A percentile compares a stretch with the other conserved stretches of the same genome.
phyloP scores from a whole-genome alignment of 352 stramenopile species.

The Peronospora belbahrii region DNA sequence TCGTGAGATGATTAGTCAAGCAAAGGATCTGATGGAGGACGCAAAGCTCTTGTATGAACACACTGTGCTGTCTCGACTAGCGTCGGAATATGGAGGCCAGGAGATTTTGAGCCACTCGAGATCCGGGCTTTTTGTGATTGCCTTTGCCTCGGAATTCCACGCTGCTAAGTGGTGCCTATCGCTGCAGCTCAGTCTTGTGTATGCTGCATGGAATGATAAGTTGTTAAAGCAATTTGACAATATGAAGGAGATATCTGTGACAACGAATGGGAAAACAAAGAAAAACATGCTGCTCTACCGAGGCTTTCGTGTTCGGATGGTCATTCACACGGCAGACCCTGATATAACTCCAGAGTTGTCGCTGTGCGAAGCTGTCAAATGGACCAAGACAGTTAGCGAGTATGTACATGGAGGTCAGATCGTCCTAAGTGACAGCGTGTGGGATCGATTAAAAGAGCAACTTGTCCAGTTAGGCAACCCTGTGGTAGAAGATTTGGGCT shows the following conservation, averaged over 20 bases:
- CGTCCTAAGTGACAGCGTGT: slow-evolving; percentile 76
- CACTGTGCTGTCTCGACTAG: slow-evolving; percentile 74
- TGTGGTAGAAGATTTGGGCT: slow-evolving; percentile 79
- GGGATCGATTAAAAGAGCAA: slow-evolving; percentile 82
- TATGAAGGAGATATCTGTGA: slow-evolving; percentile 67
- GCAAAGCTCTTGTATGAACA: slow-evolving; percentile 82
- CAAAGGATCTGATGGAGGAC: slow-evolving; percentile 83
- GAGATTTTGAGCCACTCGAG: slow-evolving; percentile 72
- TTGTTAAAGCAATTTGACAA: slow-evolving; percentile 77
- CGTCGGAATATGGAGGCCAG: slow-evolving; percentile 75
- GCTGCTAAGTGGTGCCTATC: slow-evolving; percentile 84
- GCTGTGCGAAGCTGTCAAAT: slow-evolving; percentile 68
- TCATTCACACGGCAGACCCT: slow-evolving; percentile 67
- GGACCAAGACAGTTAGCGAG: slow-evolving; percentile 79
- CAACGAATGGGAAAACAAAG: slow-evolving; percentile 47
- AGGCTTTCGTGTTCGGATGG: slow-evolving; percentile 81
- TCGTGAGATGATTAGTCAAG: slow-evolving; percentile 61
- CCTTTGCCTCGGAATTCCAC: slow-evolving; percentile 80
- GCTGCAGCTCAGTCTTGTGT: slow-evolving; percentile 77
- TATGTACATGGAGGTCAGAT: slow-evolving; percentile 82
- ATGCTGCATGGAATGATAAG: slow-evolving; percentile 83
- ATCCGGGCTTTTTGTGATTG: slow-evolving; percentile 77
- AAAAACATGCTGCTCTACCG: slow-evolving; percentile 77
- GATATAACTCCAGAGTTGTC: slow-evolving; percentile 51
- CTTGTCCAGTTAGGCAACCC: slow-evolving; percentile 82